A percentile compares a stretch with the other conserved stretches of the same genome.
Conservation (phyloP, 768 basidiomycete species). For the Tephrocybe rancida region DNA sequence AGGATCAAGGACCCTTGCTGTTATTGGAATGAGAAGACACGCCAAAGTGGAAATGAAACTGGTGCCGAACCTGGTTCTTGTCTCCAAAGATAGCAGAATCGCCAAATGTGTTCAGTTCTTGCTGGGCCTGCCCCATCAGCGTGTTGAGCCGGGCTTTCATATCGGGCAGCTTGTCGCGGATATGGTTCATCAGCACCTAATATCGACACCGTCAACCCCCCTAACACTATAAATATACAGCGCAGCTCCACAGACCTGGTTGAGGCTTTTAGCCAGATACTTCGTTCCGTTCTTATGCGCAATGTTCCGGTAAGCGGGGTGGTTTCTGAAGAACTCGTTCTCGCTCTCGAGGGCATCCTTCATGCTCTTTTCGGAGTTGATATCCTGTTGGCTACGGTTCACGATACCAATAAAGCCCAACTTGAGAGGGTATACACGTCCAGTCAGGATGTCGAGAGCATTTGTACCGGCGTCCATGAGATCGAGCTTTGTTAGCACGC, state of each 20-base stretch:
- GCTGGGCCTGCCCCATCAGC: conserved; percentile 98
- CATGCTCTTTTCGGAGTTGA: conserved; percentile 87
- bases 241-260: conserved; percentile 64
- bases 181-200: conserved; percentile 93
- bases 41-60: background rate
- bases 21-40: conserved; percentile 16
- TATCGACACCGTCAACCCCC: background rate
- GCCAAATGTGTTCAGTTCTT: conserved; percentile 96
- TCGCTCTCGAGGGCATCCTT: conserved; percentile 82
- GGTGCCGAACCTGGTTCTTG: conserved; percentile 68
- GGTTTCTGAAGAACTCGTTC: conserved; percentile 87
- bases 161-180: conserved; percentile 97
- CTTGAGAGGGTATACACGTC: conserved; percentile 96
- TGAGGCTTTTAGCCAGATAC: conserved; percentile 90
- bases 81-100: conserved; percentile 92
- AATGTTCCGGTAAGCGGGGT: conserved; percentile 92
- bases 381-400: conserved; percentile 97
- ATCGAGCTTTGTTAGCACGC: conserved; percentile 96
- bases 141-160: conserved; percentile 99
- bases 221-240: background rate
- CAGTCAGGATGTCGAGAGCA: conserved; percentile 93
- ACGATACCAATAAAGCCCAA: conserved; percentile 98
- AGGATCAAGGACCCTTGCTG: conserved; percentile 89
- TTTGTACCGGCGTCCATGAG: conserved; percentile 99
- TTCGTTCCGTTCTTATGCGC: conserved; percentile 98